phyloP scores from a whole-genome alignment of 2,329 filamentous ascomycete species.

The Cordyceps javanica region DNA sequence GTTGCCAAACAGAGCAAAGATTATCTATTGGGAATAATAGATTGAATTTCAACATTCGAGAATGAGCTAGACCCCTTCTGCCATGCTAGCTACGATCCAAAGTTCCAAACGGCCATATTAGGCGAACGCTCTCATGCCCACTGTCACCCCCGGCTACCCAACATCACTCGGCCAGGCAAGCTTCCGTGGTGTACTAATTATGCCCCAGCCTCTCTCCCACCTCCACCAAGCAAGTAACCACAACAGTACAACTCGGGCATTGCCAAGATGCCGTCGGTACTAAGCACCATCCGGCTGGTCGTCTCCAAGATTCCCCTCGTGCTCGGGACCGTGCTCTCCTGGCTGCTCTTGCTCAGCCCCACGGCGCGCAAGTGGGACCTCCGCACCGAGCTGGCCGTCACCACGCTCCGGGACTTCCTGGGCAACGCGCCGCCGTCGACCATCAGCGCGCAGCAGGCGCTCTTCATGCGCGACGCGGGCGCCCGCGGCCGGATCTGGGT shows the following conservation, averaged over 20 bases:
- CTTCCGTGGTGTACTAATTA: too few relatives aligned
- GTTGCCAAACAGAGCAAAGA: too few relatives aligned
- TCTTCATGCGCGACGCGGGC: conserved; percentile 25
- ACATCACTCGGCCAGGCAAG: too few relatives aligned
- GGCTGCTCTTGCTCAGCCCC: background rate
- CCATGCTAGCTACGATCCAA: too few relatives aligned
- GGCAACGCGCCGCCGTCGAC: conserved; percentile 6
- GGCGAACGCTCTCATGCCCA: too few relatives aligned
- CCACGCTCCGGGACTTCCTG: conserved; percentile 9
- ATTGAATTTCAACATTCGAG: too few relatives aligned
- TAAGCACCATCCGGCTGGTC: background rate
- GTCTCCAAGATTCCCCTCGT: conserved; percentile 4
- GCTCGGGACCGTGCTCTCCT: conserved; percentile 2
- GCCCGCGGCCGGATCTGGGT: conserved; percentile 67
- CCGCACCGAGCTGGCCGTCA: conserved; percentile 8
- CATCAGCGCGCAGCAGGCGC: conserved; percentile 15
- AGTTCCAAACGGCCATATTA: too few relatives aligned
- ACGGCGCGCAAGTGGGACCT: conserved; percentile 13
- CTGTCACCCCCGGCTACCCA: too few relatives aligned
- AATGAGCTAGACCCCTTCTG: too few relatives aligned
- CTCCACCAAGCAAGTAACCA: background rate
- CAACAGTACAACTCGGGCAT: background rate
- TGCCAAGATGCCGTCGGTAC: background rate
- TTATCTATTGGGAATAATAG: too few relatives aligned
- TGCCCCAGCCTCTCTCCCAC: background rate